Conservation (phyloP, 805 yeast genomes). For the Starmerella lactis-condensi region DNA sequence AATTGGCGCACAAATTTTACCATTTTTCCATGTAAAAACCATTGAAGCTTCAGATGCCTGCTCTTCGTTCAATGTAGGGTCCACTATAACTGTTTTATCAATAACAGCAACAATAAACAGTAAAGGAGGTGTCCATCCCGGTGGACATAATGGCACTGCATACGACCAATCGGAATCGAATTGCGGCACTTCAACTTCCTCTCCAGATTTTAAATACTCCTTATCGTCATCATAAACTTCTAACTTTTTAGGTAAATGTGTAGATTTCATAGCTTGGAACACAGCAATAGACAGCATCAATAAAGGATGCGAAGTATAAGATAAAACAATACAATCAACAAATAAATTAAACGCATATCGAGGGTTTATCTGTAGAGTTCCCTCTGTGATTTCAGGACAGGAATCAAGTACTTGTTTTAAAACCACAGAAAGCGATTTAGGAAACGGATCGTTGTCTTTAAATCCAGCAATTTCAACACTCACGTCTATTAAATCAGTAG, state of each 20-base stretch:
- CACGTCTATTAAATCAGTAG: conserved; percentile 37
- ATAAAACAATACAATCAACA: conserved; percentile 63
- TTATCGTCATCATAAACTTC: conserved; percentile 27
- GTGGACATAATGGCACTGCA: conserved; percentile 29
- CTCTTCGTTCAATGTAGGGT: conserved; percentile 79
- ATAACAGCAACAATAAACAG: conserved; percentile 59
- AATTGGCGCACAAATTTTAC: conserved; percentile 54
- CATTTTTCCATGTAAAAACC: conserved; percentile 50
- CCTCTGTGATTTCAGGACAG: conserved; percentile 28
- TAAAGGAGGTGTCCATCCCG: conserved; percentile 47
- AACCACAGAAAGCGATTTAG: conserved; percentile 42
- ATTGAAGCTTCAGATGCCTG: conserved; percentile 74
- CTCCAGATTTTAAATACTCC: conserved; percentile 8
- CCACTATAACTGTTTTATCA: conserved; percentile 46
- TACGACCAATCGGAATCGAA: conserved; percentile 76
- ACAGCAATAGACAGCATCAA: conserved; percentile 62
- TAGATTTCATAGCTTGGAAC: conserved; percentile 63
- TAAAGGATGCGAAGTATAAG: conserved; percentile 64
- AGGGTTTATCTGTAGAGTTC: conserved; percentile 35
- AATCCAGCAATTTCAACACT: conserved; percentile 54
- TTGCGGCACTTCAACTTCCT: conserved; percentile 70
- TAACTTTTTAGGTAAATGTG: conserved; percentile 54
- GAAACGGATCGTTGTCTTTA: conserved; percentile 60
- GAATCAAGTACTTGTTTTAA: conserved; percentile 29
- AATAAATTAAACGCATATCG: conserved; percentile 58